phyloP scores from a whole-genome alignment of 1,284 basidiomycete species.

The Exobasidium rhododendri region DNA sequence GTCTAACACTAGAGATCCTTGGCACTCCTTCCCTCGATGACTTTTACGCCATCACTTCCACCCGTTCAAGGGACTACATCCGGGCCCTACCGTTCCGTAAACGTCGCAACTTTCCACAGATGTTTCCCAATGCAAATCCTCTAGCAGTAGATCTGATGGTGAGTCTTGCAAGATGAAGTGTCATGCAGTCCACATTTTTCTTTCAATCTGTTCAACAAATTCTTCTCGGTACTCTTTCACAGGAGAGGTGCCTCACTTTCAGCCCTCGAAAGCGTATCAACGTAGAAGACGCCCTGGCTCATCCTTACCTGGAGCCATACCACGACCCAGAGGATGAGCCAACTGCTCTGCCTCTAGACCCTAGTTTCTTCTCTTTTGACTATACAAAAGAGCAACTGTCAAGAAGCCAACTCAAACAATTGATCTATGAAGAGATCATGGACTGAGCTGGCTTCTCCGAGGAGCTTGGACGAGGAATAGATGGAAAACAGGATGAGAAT shows the following conservation, averaged over 20 bases:
- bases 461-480: background rate
- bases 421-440: conserved; percentile 45
- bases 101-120: conserved; percentile 69
- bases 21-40: conserved; percentile 64
- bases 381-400: conserved; percentile 57
- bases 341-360: conserved; percentile 45
- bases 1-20: conserved; percentile 63
- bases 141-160: conserved; percentile 84
- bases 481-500: no score
- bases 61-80: conserved; percentile 83
- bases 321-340: conserved; percentile 54
- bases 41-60: conserved; percentile 69
- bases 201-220: background rate
- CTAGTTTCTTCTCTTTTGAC: conserved; percentile 52
- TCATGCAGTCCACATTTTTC: conserved; percentile 13
- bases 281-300: conserved; percentile 51
- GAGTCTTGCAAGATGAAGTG: conserved; percentile 66
- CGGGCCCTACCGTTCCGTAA: conserved; percentile 87
- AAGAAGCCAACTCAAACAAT: conserved; percentile 52
- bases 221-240: background rate
- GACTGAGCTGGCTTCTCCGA: background rate
- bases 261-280: conserved; percentile 49
- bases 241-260: conserved; percentile 76
- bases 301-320: conserved; percentile 52
- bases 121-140: conserved; percentile 80